Percentiles rank a stretch among this genome's conserved stretches.
Conservation (phyloP, 2,329 filamentous ascomycete species). For the Tolypocladium album region DNA sequence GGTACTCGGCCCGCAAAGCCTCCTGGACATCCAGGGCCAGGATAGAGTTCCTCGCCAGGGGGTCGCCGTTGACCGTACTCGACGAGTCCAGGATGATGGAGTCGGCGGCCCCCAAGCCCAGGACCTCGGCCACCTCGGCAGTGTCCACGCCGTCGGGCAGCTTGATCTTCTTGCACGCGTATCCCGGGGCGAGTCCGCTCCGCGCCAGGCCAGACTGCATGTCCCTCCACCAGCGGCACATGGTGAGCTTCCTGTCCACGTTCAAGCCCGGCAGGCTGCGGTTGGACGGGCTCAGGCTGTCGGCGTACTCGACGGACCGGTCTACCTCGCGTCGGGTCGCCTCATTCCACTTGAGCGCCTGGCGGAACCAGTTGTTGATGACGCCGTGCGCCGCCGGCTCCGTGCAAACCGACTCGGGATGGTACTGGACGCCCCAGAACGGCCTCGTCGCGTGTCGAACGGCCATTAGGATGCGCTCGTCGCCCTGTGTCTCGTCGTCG, state of each 20-base stretch:
- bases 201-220: slow-evolving; percentile 16
- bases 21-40: slow-evolving; percentile 54
- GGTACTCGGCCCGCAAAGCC: slow-evolving; percentile 47
- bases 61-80: slow-evolving; percentile 35
- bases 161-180: slow-evolving; percentile 28
- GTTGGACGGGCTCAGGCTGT: slow-evolving; percentile 11
- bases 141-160: slow-evolving; percentile 36
- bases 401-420: slow-evolving; percentile 83
- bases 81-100: slow-evolving; percentile 50
- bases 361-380: slow-evolving; percentile 65
- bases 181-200: slow-evolving; percentile 18
- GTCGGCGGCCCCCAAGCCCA: slow-evolving; percentile 30
- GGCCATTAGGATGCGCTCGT: slow-evolving; percentile 62
- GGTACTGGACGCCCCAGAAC: slow-evolving; percentile 83
- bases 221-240: slow-evolving; percentile 12
- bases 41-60: slow-evolving; percentile 54
- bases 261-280: slow-evolving; percentile 3
- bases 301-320: slow-evolving; percentile 3
- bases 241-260: slow-evolving; percentile 10
- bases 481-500: slow-evolving; percentile 17
- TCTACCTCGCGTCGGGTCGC: slow-evolving; percentile 8
- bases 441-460: slow-evolving; percentile 57
- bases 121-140: slow-evolving; percentile 42
- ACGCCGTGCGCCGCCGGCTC: slow-evolving; percentile 53
- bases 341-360: slow-evolving; percentile 51